A percentile compares a stretch with the other conserved stretches of the same genome.
Evolutionary conservation across 2,329 filamentous ascomycete genomes (phyloP).

Genomic region (Fusarium cicatricum): DNA sequence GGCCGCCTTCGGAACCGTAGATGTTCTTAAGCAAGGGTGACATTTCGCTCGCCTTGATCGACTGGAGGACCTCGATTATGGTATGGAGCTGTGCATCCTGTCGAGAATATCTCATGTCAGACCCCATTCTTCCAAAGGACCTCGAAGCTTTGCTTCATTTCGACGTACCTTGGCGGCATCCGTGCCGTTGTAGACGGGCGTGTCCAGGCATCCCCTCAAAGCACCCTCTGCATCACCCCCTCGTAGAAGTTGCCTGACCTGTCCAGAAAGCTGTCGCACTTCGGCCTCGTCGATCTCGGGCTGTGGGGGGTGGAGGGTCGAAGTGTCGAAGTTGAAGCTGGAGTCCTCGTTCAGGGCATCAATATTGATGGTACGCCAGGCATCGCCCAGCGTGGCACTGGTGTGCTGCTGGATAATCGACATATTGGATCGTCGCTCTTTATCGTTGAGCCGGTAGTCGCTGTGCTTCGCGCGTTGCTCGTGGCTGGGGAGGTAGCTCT

Average conservation of each 20-base stretch:
- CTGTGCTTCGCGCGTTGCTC: conserved; percentile 9
- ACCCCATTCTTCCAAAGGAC: background rate
- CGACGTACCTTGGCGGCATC: conserved; percentile 63
- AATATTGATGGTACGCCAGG: conserved; percentile 92
- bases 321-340: conserved; percentile 87
- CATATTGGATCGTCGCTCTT: conserved; percentile 51
- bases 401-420: conserved; percentile 74
- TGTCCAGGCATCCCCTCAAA: conserved; percentile 83
- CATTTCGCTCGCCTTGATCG: conserved; percentile 97
- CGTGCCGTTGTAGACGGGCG: conserved; percentile 75
- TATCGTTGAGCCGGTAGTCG: background rate
- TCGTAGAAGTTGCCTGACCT: conserved; percentile 87
- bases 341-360: conserved; percentile 92
- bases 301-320: conserved; percentile 80
- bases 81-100: conserved; percentile 88
- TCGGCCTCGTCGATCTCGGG: conserved; percentile 79
- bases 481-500: conserved; percentile 9
- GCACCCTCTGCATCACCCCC: conserved; percentile 90
- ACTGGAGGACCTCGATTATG: conserved; percentile 92
- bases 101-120: conserved; percentile 5
- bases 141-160: background rate
- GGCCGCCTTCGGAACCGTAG: conserved; percentile 79
- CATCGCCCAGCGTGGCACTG: conserved; percentile 66
- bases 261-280: conserved; percentile 77
- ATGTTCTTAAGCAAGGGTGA: conserved; percentile 84